Base-by-base conservation (phyloP, 2,329 filamentous ascomycete genomes). In the Paracoccidioides brasiliensis region DNA sequence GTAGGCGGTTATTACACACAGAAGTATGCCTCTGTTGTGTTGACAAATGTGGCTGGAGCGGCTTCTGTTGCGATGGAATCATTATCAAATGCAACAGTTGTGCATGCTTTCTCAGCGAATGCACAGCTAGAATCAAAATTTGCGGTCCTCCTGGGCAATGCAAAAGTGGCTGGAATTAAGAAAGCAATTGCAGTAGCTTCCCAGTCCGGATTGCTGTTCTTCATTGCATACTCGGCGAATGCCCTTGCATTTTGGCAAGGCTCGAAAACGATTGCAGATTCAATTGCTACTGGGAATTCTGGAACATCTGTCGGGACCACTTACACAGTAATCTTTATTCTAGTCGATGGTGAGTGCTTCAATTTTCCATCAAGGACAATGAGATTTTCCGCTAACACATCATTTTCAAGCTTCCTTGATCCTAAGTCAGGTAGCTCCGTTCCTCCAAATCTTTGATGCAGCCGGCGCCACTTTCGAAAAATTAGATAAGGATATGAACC, bases 161-260 rank as follows among this genome's bases (percentile, higher is more conserved):
- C 79, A 15, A 70, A 74, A 48, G 72, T 67, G n/a, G 72, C 76
- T 14, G 80, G 76, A 6, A 76, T 79, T 54, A 78, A 78, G 57
- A 85, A 83, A 64, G 76, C 79, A 0, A 65, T 76, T 2, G 71
- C 75, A 1, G 72, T 76, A 15, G 82, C 77, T 1, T 62, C 78
- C 0, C 80, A 83, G 63, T 73, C 79, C 9, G 81, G 81, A 4
- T 64, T 77, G 22, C 69, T 84, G 5, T 85, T 82, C 65, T 84
- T 85, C 60, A 77, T 85, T 59, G 79, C 81, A 7, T 85, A 82
- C 60, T 76, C 80, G 1, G 80, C 80, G 4, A 84, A 84, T 64
- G 80, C 79, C 0, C 70, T 85, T 9, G 80, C 81, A 0, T 85
- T 82, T 63, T 85, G 80, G 80, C 78, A 83, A 64, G 82, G 82